Base-by-base conservation (phyloP, 352 stramenopile genomes). In the Globisporangium polare region DNA sequence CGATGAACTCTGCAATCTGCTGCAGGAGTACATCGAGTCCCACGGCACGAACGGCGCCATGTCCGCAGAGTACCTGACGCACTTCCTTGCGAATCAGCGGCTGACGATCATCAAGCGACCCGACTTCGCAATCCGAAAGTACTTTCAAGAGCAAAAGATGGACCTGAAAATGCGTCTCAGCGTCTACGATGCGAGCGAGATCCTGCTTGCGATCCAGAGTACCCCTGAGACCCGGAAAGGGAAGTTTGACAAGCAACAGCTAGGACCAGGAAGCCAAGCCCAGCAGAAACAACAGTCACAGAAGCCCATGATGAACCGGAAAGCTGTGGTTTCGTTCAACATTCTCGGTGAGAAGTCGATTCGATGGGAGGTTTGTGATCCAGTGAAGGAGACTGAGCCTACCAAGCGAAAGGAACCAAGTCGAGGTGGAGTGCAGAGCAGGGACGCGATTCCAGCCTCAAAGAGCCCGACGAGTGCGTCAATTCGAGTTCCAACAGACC, bases 341-440 rank as follows among this genome's bases (percentile, higher is more conserved):
- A 69, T 80, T 18, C 68, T 91, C 5, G 82, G 82, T 5, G 82
- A 91, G 52, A 89, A 88, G 41, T 74, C 65, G 8, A 72, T 89
- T 59, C 75, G 69, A 22, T 91, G 79, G 79, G 67, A 82, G 15
- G 41, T 65, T 31, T 29, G 41, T 2, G 41, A 45, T 51, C 7
- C 33, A 17, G 29, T 53, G 9, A 20, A n/a, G 2, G 22, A 20
- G 37, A 26, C 10, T 12, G 13, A 27, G 2, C 18, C 13, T 26
- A 17, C 10, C 2, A 47, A 2, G 47, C 27, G 63, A 18, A 61
- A 63, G 46, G 37, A 71, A 10, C 2, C 46, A 39, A 43, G 29
- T 49, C 35, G 35, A 39, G 8, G n/a, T 0, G 2, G 4, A n/a
- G 33, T 20, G 3, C 50, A 39, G 7, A 71, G 63, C 6, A 49